phyloP scores from a whole-genome alignment of 2,329 filamentous ascomycete species.

The Tolypocladium endophyticum region DNA sequence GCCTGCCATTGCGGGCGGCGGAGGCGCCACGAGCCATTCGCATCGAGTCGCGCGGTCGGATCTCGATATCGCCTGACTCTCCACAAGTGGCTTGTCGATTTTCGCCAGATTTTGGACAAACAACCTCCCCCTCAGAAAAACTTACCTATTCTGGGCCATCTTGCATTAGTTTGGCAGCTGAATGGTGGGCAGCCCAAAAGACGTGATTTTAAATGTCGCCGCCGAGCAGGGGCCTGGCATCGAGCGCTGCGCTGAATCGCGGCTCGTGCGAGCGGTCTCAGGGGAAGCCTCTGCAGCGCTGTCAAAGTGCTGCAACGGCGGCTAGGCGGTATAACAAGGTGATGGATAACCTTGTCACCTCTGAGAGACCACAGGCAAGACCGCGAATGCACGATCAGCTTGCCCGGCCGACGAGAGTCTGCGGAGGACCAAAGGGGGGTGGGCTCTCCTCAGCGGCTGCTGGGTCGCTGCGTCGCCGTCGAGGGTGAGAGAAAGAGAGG shows the following conservation, averaged over 20 bases:
- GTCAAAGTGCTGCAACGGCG: not conserved
- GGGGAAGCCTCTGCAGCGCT: not conserved
- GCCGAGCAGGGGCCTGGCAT: not conserved
- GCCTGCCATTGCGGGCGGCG: not conserved
- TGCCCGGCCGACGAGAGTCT: not conserved
- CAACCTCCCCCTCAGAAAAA: not conserved
- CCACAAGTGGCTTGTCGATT: not conserved
- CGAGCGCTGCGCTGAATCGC: not conserved
- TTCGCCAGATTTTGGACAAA: not conserved
- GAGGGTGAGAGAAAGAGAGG: not conserved
- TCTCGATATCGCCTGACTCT: not conserved
- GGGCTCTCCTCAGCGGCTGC: not conserved
- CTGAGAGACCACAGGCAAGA: not conserved
- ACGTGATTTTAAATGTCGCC: not conserved
- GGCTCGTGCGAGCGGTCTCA: not conserved
- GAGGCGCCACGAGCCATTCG: not conserved
- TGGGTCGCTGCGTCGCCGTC: not conserved
- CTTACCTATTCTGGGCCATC: slow-evolving; percentile 22
- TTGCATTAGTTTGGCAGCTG: slow-evolving; percentile 6
- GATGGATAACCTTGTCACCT: not conserved
- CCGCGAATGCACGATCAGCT: not conserved
- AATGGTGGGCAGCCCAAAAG: slow-evolving; percentile 1
- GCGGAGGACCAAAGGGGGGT: not conserved
- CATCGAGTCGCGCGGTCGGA: not conserved
- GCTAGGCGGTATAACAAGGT: not conserved